Evolutionary conservation across 2,329 filamentous ascomycete genomes (phyloP), one percentile per base, ranked within the genome.

Genomic region (Exophiala oligosperma): DNA sequence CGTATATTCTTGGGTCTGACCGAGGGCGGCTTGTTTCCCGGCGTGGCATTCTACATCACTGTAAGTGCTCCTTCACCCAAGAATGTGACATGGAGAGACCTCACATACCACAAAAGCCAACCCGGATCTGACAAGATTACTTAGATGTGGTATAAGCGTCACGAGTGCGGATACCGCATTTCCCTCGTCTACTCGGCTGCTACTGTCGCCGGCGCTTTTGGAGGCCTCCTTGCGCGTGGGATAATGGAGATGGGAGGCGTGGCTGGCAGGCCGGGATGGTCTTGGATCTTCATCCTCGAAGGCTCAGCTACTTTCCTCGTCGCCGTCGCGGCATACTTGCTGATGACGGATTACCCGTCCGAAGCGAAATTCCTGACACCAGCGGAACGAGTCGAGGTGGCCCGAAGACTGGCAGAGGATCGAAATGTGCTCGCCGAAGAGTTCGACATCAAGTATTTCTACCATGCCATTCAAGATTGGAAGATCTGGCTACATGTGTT

Each of bases 291-390:
- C 55, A 64, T 77, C 6, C 71, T 79, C 21, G 77, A 80, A 51
- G 77, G 77, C 3, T 52, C 73, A 11, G 50, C 79, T 35, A 80
- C 77, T 1, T 68, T 76, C 4, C 47, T 73, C 8, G 74, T 80
- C 38, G 77, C 74, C 0, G 52, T 77, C 9, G 47, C 75, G 3
- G 75, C 81, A 2, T 81, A 71, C 69, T 76, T 80, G 38, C 68
- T 76, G 29, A 66, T 81, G 4, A 77, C 79, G 1, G 78, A 81
- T 60, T 82, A 79, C 52, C 79, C 79, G 0, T 78, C 81, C 57
- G 74, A 76, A 1, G 76, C 74, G 0, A 69, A 66, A 2, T 81
- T 77, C 76, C 68, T 84, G 6, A 74, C 69, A 3, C 59, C 62
- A 0, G 72, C 75, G 3, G 81, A 84, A 59, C 74, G 76, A 57